Percentiles rank a stretch among this genome's conserved stretches.
Evolutionary conservation across 169 alveolate species (phyloP).

Genomic region (Plasmodium gallinaceum): DNA sequence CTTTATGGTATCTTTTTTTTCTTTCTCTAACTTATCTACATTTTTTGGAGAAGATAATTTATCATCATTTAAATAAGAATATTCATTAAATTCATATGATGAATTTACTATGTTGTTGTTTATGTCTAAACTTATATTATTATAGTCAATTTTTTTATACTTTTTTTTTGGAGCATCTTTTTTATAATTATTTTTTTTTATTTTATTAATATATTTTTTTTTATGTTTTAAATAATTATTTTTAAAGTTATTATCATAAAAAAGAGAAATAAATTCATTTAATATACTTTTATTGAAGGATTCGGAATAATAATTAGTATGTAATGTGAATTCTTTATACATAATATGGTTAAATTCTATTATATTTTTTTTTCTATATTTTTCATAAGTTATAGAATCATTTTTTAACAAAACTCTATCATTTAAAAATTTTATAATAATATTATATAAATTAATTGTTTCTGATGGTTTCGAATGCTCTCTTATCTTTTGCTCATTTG

Average conservation of each 20-base stretch:
- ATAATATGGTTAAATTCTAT: conserved; percentile 50
- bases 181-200: neutral
- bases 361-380: conserved; percentile 27
- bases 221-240: conserved; percentile 7
- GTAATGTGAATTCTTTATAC: conserved; percentile 45
- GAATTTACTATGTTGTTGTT: neutral
- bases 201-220: neutral
- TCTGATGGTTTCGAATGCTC: conserved; percentile 36
- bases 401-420: conserved; percentile 5
- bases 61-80: neutral
- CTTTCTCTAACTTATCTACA: neutral
- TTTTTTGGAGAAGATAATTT: neutral
- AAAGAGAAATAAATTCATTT: conserved; percentile 27
- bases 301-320: conserved; percentile 42
- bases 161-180: neutral
- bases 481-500: neutral
- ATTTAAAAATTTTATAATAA: conserved; percentile 19
- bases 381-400: conserved; percentile 64
- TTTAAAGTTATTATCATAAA: conserved; percentile 30
- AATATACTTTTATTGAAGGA: conserved; percentile 17
- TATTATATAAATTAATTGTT: conserved; percentile 52
- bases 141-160: neutral
- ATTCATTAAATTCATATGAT: conserved; percentile 11
- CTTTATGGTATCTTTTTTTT: neutral
- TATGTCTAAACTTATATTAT: neutral